These are phyloP conservation scores for Pleurotus djamor DNA, from an alignment of 768 basidiomycete genomes.

Conservation along the genomic window DNA sequence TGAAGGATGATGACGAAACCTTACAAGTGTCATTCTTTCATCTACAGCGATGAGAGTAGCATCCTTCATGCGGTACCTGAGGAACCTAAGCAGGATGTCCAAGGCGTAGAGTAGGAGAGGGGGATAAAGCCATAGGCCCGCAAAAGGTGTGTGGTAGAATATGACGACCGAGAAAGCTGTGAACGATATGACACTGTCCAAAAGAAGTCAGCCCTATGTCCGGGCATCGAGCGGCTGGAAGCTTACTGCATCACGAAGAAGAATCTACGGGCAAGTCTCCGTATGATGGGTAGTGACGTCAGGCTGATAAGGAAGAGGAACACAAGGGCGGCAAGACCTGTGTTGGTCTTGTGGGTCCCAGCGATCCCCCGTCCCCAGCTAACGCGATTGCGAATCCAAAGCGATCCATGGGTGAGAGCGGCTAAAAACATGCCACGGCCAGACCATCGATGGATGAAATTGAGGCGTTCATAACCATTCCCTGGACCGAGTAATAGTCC, in stretches of 20 bases:
- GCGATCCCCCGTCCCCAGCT: slow-evolving; percentile 55
- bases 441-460: slow-evolving; percentile 72
- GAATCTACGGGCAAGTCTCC: slow-evolving; percentile 58
- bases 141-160: slow-evolving; percentile 83
- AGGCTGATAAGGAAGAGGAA: slow-evolving; percentile 65
- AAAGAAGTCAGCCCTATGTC: slow-evolving; percentile 12
- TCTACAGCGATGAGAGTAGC: slow-evolving; percentile 65
- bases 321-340: slow-evolving; percentile 69
- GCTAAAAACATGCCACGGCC: slow-evolving; percentile 57
- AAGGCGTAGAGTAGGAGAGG: slow-evolving; percentile 77
- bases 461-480: slow-evolving; percentile 69
- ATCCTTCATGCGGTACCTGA: slow-evolving; percentile 74
- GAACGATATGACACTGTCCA: slow-evolving; percentile 46
- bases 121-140: slow-evolving; percentile 80
- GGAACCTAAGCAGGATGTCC: slow-evolving; percentile 69
- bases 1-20: slow-evolving; percentile 29
- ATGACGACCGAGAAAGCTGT: slow-evolving; percentile 65
- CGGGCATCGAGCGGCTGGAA: slow-evolving; percentile 11
- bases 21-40: slow-evolving; percentile 69
- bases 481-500: slow-evolving; percentile 61
- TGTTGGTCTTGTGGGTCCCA: slow-evolving; percentile 68
- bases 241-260: slow-evolving; percentile 82
- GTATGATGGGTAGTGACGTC: slow-evolving; percentile 59
- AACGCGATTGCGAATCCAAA: slow-evolving; percentile 80
- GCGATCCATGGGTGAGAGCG: slow-evolving; percentile 50